Base-by-base conservation (phyloP, 495 filamentous ascomycete genomes). In the Penicillium bialowiezense region DNA sequence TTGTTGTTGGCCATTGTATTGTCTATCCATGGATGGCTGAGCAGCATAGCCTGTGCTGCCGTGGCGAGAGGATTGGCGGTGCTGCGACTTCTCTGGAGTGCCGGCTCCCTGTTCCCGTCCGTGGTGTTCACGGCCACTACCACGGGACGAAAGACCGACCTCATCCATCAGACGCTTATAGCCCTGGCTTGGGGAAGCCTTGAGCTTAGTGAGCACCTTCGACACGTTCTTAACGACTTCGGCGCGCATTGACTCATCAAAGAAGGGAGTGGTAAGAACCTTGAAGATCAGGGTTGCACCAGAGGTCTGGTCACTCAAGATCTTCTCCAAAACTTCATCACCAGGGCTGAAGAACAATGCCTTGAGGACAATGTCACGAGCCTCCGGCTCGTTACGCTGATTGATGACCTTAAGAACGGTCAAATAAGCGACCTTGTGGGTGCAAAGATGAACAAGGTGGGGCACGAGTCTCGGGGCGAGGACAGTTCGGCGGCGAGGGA, bases 131-230 rank as follows among this genome's bases (percentile, higher is more conserved):
- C 74, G 72, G 21, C 70, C 67, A 39, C 65, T 75, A 15, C 73
- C 71, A 32, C 84, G 77, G 32, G 83, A 85, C 5, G 89, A 90
- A 46, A 95, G 72, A 41, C 89, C 91, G 62, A 96, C 93, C 68
- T 97, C 91, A 59, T 96, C 91, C 93, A 98, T 98, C 39, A 98
- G 69, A 34, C 93, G 88, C 76, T 97, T 97, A 70, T 98, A 98
- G 32, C 93, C 93, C 68, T 98, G 95, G 40, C 87, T 86, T 38
- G 93, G 90, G 49, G 92, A 87, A 5, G 89, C 91, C 70, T 98
- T 98, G 54, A 97, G 80, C 53, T 87, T 87, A 35, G 89, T 76
- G 34, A 98, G 78, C 43, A 97, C 91, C 64, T 85, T 88, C 51
- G 91, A 87, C 24, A 98, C 89, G 43, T 90, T 95, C 66, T 95